Percentiles rank a stretch among this genome's conserved stretches.
phyloP scores from a whole-genome alignment of 331 rosid genomes.

The Malus hybrid region DNA sequence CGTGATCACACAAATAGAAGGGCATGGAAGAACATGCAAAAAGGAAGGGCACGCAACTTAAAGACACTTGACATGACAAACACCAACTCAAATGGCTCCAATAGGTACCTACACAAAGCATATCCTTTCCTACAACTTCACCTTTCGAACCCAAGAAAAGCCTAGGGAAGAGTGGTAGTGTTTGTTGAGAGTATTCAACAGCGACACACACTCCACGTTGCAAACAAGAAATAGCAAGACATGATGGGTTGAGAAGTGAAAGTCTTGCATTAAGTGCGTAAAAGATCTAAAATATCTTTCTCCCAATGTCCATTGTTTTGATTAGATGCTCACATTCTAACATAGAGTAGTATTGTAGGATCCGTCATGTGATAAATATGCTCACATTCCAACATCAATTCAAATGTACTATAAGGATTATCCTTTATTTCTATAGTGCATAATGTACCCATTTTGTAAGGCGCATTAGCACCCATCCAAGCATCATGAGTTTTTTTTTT shows the following conservation, averaged over 20 bases:
- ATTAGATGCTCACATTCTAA: background rate
- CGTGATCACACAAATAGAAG: too few relatives aligned
- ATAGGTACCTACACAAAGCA: background rate
- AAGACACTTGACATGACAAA: slow-evolving; percentile 1
- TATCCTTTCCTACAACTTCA: background rate
- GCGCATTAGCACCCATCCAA: background rate
- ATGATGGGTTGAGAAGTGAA: background rate
- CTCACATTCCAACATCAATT: background rate
- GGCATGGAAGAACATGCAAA: too few relatives aligned
- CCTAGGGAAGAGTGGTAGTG: background rate
- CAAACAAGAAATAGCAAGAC: background rate
- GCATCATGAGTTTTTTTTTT: too few relatives aligned
- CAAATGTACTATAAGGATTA: background rate
- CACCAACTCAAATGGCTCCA: slow-evolving; percentile 10
- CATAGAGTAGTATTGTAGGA: background rate
- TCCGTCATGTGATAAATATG: background rate
- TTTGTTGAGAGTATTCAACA: background rate
- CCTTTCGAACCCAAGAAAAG: background rate
- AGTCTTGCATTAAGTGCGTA: background rate
- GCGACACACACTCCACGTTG: too few relatives aligned
- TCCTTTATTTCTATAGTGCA: background rate
- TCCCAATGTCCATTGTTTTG: too few relatives aligned
- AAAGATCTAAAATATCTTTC: background rate
- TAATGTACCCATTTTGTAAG: background rate
- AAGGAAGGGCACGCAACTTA: background rate